Evolutionary conservation across 495 filamentous ascomycete species (phyloP), one percentile per base, ranked within the genome.

Genomic region (Filosporella fistucella): DNA sequence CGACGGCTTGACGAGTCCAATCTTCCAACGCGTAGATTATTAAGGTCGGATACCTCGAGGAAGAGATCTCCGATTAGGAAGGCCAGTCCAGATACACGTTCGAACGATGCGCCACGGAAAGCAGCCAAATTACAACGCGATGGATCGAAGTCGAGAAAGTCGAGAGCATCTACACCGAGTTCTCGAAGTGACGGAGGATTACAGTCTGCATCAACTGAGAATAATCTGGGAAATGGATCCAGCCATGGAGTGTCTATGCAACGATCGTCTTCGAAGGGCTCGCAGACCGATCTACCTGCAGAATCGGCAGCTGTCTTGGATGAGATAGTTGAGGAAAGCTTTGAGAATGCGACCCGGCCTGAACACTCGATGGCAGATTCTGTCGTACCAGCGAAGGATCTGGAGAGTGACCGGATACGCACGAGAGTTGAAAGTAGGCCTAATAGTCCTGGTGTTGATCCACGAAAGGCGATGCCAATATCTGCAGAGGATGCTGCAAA

Each of bases 1-100:
- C 82, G 78, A 45, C 77, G 68, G 59, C 82, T 91, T 55, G 74
- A 88, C 60, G 81, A 85, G 65, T 63, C 77, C 29, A 84, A 81
- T 45, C 75, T 94, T 39, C 86, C 88, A 22, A 62, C 70, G 35
- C 66, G 71, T 46, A 74, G 71, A 24, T 61, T 72, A 52, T 60
- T 72, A 64, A 68, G 65, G 57, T 63, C 65, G 49, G 51, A 67
- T 60, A 52, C 58, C 41, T 59, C 52, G 39, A 68, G 57, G 54
- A 62, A 53, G 41, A 47, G 52, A 30, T 47, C 60, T 40, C 54
- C 49, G 12, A 58, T 51, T 22, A 47, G 47, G 39, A 62, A 50
- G 34, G 57, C 49, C 17, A 58, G 57, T 1, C 48, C 63, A 4
- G 51, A 59, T 45, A 47, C 37, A 26, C 49, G 61, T 29, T 34